These are phyloP conservation scores for Acorus calamus DNA, from an alignment of 106 monocot species.

Conservation along the genomic window DNA sequence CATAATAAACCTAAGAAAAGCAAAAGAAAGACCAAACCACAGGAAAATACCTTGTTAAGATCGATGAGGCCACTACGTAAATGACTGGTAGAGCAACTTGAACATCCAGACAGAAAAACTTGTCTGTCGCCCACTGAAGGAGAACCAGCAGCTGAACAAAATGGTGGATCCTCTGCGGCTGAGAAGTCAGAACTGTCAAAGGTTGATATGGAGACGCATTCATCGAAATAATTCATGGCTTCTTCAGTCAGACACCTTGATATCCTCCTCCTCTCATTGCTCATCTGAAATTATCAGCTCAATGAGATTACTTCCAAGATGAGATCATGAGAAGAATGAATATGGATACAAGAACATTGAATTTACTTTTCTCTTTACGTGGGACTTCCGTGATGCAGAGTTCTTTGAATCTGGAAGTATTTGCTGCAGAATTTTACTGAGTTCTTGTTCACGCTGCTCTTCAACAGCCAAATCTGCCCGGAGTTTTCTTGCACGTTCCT, in stretches of 20 bases:
- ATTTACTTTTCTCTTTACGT: slow-evolving; percentile 34
- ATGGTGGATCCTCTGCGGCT: slow-evolving; percentile 48
- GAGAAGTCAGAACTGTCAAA: slow-evolving; percentile 79
- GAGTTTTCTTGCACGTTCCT: slow-evolving; percentile 61
- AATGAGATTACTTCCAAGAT: neutral
- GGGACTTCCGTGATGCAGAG: slow-evolving; percentile 21
- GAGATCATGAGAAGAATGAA: neutral
- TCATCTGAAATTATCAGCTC: slow-evolving; percentile 22
- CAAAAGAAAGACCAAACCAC: neutral
- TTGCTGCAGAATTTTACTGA: slow-evolving; percentile 46
- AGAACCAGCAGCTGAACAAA: slow-evolving; percentile 1
- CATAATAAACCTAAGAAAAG: neutral
- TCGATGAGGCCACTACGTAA: neutral
- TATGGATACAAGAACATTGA: neutral
- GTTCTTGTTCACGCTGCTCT: slow-evolving; percentile 48
- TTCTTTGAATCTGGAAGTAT: slow-evolving; percentile 28
- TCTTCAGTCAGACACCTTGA: slow-evolving; percentile 60
- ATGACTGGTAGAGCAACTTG: slow-evolving; percentile 6
- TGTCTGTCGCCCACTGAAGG: slow-evolving; percentile 10
- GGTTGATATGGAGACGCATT: slow-evolving; percentile 80
- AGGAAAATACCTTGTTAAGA: slow-evolving; percentile 24
- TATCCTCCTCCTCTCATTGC: slow-evolving; percentile 46
- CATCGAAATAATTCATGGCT: slow-evolving; percentile 84
- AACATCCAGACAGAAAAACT: slow-evolving; percentile 8
- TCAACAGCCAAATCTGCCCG: slow-evolving; percentile 57